Conservation (phyloP, 176 grass and related monocot species). For the Carex scoparia region DNA sequence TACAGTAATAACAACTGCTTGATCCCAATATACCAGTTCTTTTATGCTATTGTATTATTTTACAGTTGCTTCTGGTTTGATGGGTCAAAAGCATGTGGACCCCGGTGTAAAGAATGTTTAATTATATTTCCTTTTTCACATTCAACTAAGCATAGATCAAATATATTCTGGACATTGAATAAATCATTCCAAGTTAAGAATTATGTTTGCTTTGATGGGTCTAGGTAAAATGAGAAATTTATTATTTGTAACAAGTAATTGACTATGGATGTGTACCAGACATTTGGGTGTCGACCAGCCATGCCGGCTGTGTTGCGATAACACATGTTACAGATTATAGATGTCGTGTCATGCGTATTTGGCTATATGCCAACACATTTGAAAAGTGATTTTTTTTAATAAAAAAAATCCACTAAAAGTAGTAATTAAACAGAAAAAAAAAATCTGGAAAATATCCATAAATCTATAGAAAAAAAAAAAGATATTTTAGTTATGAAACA, state of each 20-base stretch:
- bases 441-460: too few relatives aligned
- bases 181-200: background rate
- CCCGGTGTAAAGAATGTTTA: background rate
- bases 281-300: too few relatives aligned
- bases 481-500: too few relatives aligned
- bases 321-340: too few relatives aligned
- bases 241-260: background rate
- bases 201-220: background rate
- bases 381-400: too few relatives aligned
- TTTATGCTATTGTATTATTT: background rate
- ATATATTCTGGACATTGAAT: constrained; percentile 2
- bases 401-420: too few relatives aligned
- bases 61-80: background rate
- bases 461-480: too few relatives aligned
- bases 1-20: background rate
- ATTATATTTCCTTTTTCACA: background rate
- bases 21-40: background rate
- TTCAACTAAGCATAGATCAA: background rate
- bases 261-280: too few relatives aligned
- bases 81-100: background rate
- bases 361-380: too few relatives aligned
- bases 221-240: background rate
- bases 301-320: too few relatives aligned
- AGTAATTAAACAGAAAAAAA: too few relatives aligned
- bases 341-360: too few relatives aligned